Percentiles rank a stretch among this genome's conserved stretches.
phyloP scores from a whole-genome alignment of 139 green algal genomes.

The Chlorella sorokiniana region DNA sequence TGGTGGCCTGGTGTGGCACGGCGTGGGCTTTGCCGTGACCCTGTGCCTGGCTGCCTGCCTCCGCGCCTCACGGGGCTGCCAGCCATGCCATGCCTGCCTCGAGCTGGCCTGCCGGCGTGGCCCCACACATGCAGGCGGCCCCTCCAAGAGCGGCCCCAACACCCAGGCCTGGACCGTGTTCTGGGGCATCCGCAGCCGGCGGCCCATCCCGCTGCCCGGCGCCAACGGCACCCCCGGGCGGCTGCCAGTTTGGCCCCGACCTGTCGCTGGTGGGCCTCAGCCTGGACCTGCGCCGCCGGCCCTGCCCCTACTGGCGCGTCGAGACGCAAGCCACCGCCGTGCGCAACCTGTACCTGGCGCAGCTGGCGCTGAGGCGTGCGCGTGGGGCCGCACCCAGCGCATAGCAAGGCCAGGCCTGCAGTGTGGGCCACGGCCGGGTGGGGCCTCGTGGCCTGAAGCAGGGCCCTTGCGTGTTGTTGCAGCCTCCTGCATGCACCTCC shows the following conservation, averaged over 20 bases:
- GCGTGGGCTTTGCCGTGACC: no score
- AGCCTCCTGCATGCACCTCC: no score
- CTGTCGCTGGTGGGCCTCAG: background rate
- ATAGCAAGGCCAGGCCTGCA: no score
- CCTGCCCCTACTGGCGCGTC: background rate
- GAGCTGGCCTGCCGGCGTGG: background rate
- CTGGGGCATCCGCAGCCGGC: background rate
- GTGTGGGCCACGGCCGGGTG: no score
- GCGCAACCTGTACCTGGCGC: background rate
- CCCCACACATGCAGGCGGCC: background rate
- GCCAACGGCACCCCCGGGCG: background rate
- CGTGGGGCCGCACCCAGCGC: no score
- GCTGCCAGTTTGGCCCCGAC: background rate
- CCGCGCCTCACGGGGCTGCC: background rate
- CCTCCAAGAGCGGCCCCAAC: background rate
- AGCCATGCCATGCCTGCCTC: no score
- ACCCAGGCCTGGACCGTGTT: background rate
- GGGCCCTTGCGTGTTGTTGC: no score
- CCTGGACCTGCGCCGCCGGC: background rate
- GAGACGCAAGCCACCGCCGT: background rate
- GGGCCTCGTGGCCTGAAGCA: no score
- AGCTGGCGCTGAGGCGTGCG: no score
- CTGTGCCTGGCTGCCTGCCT: background rate
- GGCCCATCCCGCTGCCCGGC: background rate
- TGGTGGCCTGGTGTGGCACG: no score